phyloP scores from a whole-genome alignment of 331 rosid species.

The Stylosanthes scabra region DNA sequence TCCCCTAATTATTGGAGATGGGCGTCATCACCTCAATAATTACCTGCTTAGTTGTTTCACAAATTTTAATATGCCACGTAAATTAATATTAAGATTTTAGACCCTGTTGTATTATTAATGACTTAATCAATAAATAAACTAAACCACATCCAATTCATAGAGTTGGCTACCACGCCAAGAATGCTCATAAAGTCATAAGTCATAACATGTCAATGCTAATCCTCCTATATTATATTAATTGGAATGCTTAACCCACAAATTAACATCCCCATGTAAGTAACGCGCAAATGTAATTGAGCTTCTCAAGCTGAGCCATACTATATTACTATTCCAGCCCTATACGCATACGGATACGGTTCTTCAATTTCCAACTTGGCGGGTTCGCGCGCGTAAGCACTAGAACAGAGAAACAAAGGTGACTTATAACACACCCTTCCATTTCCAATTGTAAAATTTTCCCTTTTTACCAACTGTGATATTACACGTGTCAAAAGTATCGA shows the following conservation, averaged over 20 bases:
- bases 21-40: slow-evolving; percentile 20
- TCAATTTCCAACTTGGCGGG: background rate
- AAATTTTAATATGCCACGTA: slow-evolving; percentile 19
- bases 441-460: background rate
- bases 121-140: background rate
- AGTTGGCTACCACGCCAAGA: slow-evolving; percentile 33
- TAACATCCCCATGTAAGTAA: slow-evolving; percentile 13
- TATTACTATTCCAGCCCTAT: background rate
- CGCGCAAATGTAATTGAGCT: slow-evolving; percentile 31
- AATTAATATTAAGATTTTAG: background rate
- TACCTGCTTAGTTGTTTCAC: background rate
- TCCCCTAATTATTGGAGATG: slow-evolving; percentile 13
- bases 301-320: background rate
- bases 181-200: background rate
- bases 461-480: background rate
- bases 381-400: background rate
- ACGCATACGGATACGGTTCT: background rate
- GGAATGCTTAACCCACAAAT: slow-evolving; percentile 5
- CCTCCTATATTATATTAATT: background rate
- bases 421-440: background rate
- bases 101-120: background rate
- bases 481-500: slow-evolving; percentile 15
- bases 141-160: background rate
- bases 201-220: background rate
- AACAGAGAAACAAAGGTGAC: slow-evolving; percentile 13